Evolutionary conservation across 768 basidiomycete genomes (phyloP).

Genomic region (Tremella yokohamensis): DNA sequence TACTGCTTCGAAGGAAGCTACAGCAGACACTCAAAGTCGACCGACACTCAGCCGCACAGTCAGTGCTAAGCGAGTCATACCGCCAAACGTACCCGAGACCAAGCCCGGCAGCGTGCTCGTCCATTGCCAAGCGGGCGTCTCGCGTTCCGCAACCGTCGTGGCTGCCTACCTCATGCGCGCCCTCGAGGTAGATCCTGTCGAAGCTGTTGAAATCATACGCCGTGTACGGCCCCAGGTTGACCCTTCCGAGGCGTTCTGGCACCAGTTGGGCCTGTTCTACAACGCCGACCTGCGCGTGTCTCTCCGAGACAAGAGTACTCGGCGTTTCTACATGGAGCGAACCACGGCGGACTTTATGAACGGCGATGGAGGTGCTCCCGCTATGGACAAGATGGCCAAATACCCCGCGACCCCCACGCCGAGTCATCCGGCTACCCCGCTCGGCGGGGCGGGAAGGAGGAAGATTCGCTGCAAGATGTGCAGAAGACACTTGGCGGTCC

Average conservation of each 20-base stretch:
- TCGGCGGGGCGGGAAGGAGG: slow-evolving; percentile 56
- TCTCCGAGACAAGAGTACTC: slow-evolving; percentile 65
- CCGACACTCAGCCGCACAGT: slow-evolving; percentile 70
- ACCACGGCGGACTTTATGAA: slow-evolving; percentile 72
- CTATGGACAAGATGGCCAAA: slow-evolving; percentile 72
- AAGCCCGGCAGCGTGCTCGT: slow-evolving; percentile 66
- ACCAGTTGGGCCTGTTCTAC: slow-evolving; percentile 77
- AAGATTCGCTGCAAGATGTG: slow-evolving; percentile 91
- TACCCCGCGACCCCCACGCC: slow-evolving; percentile 65
- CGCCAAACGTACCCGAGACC: slow-evolving; percentile 8
- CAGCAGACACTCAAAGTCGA: slow-evolving; percentile 61
- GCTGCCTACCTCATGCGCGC: slow-evolving; percentile 86
- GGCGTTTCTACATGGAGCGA: slow-evolving; percentile 79
- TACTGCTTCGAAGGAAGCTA: not conserved
- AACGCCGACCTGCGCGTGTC: slow-evolving; percentile 64
- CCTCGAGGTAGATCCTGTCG: slow-evolving; percentile 58
- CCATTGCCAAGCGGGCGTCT: slow-evolving; percentile 86
- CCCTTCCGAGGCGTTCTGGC: slow-evolving; percentile 78
- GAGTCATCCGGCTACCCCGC: slow-evolving; percentile 62
- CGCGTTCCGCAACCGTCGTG: slow-evolving; percentile 81
- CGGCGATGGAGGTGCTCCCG: slow-evolving; percentile 65
- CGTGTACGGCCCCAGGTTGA: slow-evolving; percentile 65
- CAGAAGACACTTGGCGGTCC: slow-evolving; percentile 78
- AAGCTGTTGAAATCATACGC: slow-evolving; percentile 68
- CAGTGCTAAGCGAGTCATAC: slow-evolving; percentile 46